Evolutionary conservation across 495 filamentous ascomycete species (phyloP), one percentile per base, ranked within the genome.

Genomic region (Xeromyces bisporus): DNA sequence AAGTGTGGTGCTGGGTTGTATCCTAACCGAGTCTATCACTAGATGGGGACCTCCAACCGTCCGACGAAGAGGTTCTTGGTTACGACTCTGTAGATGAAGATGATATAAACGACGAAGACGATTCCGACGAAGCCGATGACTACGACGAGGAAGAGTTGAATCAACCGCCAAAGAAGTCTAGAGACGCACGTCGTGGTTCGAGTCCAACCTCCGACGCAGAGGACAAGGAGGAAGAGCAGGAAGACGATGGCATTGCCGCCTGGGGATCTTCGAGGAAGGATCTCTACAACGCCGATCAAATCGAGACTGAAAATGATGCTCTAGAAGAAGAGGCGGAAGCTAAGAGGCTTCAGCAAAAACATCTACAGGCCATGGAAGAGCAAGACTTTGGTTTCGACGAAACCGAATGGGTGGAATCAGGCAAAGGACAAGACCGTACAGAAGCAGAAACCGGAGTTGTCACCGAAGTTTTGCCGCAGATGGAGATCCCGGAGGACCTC

Each of bases 351-450:
- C 89, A 96, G 53, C 70, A 81, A 47, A 94, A 91, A 66, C 85
- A 83, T 41, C 50, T 94, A 28, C 60, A 80, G 42, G 72, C 74
- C 36, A 81, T 93, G 75, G 64, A 73, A 10, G 85, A 89, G 44
- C 80, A 74, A 24, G 91, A 97, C 48, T 96, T 92, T 44, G 74
- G 80, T 1, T 91, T 93, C 33, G 82, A 94, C 39, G 81, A 91
- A 48, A 66, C 67, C 23, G 83, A 87, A 33, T 94, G 87, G 89
- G 40, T 70, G 13, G 62, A 66, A 28, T 41, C 57, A 11, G 53
- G 51, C 34, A 62, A 65, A 38, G 53, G 31, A 9, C 36, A 39
- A 3, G 47, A 50, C 6, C 53, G 46, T 3, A 46, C 44, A 13
- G 49, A 50, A 15, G 52, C 56, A 15, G 64, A 60, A 16, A 48